Base-by-base conservation (phyloP, 2,329 filamentous ascomycete species). In the Cordyceps javanica region DNA sequence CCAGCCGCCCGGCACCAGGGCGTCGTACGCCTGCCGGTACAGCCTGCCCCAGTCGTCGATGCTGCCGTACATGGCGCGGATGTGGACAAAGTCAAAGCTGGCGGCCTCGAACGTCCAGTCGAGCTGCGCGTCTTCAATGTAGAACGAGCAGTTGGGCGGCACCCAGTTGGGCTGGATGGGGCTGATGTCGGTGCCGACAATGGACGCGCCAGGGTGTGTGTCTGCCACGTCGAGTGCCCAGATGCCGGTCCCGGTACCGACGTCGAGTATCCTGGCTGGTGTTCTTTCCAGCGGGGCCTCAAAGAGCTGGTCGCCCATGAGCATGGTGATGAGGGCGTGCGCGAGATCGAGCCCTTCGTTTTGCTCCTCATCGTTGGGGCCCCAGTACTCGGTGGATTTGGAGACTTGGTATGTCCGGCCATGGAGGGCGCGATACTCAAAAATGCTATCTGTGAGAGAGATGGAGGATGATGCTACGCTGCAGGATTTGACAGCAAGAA, bases 11-110 rank as follows among this genome's bases (percentile, higher is more conserved):
- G 84, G 82, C 51, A 78, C 78, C 14, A 84, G 73, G 51, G 82
- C 76, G 55, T 75, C 73, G 64, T 71, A 82, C 2, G 78, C 70
- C 58, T 80, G 77, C 42, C 70, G 67, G 58, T 85, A 77, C 5
- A 86, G 66, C 11, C 75, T 71, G 36, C 75, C 73, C 69, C 82
- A 86, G 62, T 85, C 82, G 3, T 72, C 69, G 57, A 86, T 78
- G 57, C 77, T 77, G 25, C 83, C 84, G 4, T 77, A 72, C 61
- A 87, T 72, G 63, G 80, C 74, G 30, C 80, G 78, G 8, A 81
- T 78, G 65, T 87, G 85, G 55, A 88, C 78, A 62, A 79, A 82
- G 68, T 87, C 83, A 64, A 83, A 82, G 30, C 74, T 68, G 57
- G 62, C 59, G 6, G 56, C 50, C 32, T 57, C 49, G 39, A 66